Conservation (phyloP, 495 filamentous ascomycete genomes). For the Tuber calosporum region DNA sequence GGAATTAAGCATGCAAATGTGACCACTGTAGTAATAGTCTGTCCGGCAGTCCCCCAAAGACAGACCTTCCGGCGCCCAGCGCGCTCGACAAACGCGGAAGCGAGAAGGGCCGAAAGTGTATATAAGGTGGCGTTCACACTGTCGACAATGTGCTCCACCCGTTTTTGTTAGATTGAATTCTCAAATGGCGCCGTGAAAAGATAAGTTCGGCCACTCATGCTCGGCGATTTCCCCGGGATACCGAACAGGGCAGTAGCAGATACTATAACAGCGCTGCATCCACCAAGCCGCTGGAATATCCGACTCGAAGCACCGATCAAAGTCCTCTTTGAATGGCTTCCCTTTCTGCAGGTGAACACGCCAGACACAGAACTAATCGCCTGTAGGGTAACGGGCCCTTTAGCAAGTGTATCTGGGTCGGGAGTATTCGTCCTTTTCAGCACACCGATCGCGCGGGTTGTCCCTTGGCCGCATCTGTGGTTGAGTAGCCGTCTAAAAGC, state of each 20-base stretch:
- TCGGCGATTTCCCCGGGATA: neutral
- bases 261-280: conserved; percentile 69
- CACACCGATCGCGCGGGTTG: conserved; percentile 58
- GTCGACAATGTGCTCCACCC: conserved; percentile 58
- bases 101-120: conserved; percentile 61
- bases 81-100: conserved; percentile 68
- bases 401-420: conserved; percentile 47
- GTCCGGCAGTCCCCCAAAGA: conserved; percentile 59
- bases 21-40: conserved; percentile 62
- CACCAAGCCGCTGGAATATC: conserved; percentile 47
- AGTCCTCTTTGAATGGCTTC: conserved; percentile 43
- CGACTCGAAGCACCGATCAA: conserved; percentile 44
- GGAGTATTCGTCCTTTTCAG: conserved; percentile 54
- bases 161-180: conserved; percentile 54
- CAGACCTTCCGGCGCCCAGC: conserved; percentile 63
- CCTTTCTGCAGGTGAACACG: conserved; percentile 31
- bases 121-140: conserved; percentile 72
- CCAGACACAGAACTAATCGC: conserved; percentile 52
- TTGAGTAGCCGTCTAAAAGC: conserved; percentile 56
- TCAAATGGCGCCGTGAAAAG: conserved; percentile 67
- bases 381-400: conserved; percentile 21
- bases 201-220: conserved; percentile 70
- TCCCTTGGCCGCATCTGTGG: conserved; percentile 58
- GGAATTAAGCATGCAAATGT: conserved; percentile 62
- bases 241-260: conserved; percentile 56